Conservation (phyloP, 805 yeast species). For the Alloascoidea hylecoeti region DNA sequence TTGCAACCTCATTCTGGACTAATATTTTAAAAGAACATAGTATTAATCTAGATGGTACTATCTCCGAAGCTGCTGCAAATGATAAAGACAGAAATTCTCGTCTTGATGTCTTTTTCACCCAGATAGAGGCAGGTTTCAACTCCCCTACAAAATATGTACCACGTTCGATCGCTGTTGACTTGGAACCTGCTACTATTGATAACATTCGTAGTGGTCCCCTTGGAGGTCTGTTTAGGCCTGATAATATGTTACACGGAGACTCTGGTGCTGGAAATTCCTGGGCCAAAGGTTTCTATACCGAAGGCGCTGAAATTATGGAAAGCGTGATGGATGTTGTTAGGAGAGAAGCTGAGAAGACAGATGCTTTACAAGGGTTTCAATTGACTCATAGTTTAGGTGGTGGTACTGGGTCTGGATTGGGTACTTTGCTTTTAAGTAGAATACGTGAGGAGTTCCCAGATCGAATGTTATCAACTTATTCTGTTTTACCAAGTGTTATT, state of each 20-base stretch:
- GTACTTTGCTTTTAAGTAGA: slow-evolving; percentile 74
- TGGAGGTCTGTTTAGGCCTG: slow-evolving; percentile 86
- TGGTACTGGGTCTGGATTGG: slow-evolving; percentile 98
- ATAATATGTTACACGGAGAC: slow-evolving; percentile 80
- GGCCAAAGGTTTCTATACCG: slow-evolving; percentile 97
- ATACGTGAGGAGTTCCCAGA: slow-evolving; percentile 91
- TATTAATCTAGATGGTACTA: slow-evolving; percentile 16
- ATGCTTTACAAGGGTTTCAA: slow-evolving; percentile 92
- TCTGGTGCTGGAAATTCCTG: slow-evolving; percentile 93
- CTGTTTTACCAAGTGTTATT: slow-evolving; percentile 86
- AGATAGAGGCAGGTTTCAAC: no score
- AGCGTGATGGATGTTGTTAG: slow-evolving; percentile 87
- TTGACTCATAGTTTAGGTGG: slow-evolving; percentile 76
- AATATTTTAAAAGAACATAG: slow-evolving; percentile 21
- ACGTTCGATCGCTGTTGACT: slow-evolving; percentile 84
- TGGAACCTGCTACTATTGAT: slow-evolving; percentile 92
- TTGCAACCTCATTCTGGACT: slow-evolving; percentile 20
- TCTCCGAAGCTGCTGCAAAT: not conserved
- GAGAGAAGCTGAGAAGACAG: slow-evolving; percentile 91
- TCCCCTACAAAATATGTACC: slow-evolving; percentile 83
- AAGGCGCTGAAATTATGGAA: slow-evolving; percentile 91
- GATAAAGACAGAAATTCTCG: slow-evolving; percentile 14
- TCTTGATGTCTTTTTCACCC: slow-evolving; percentile 57
- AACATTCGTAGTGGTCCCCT: slow-evolving; percentile 66
- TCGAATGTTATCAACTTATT: slow-evolving; percentile 93